These are phyloP conservation scores for Beauveria australis DNA, from an alignment of 2,329 filamentous ascomycete species.

Conservation along the genomic window DNA sequence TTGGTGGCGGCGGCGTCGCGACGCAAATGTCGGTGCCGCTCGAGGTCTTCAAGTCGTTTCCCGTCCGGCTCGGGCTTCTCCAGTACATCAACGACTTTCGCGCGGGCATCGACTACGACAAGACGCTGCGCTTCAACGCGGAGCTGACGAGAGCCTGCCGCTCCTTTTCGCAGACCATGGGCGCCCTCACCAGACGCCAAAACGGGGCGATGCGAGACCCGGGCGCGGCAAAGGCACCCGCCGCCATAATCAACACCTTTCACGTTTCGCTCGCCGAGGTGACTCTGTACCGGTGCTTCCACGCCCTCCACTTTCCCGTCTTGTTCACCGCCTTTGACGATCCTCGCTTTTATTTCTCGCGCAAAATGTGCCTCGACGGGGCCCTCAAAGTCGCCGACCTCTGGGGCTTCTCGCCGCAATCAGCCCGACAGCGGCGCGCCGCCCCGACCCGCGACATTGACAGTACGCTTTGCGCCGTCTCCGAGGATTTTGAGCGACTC, in stretches of 20 bases:
- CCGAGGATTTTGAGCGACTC: constrained; percentile 28
- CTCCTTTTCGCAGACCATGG: constrained; percentile 24
- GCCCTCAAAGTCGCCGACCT: constrained; percentile 28
- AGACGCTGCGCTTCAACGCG: constrained; percentile 37
- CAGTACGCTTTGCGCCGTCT: too few relatives aligned
- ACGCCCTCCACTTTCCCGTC: constrained; percentile 47
- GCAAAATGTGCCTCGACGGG: constrained; percentile 40
- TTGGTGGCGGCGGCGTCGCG: constrained; percentile 17
- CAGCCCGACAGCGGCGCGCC: constrained; percentile 8
- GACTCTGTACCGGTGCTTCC: constrained; percentile 37
- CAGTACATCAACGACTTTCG: constrained; percentile 39
- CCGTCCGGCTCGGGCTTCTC: constrained; percentile 34
- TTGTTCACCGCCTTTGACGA: constrained; percentile 35
- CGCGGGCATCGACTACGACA: constrained; percentile 34
- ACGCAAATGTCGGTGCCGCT: constrained; percentile 45
- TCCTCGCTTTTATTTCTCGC: constrained; percentile 44
- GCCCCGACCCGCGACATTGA: too few relatives aligned
- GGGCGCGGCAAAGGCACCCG: background rate
- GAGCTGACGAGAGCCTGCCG: constrained; percentile 34
- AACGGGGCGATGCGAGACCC: background rate
- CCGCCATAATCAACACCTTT: constrained; percentile 25
- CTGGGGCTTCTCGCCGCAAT: constrained; percentile 19
- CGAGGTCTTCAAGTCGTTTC: constrained; percentile 34
- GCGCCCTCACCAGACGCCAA: constrained; percentile 26
- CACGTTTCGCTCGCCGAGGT: constrained; percentile 35